Percentiles rank a stretch among this genome's conserved stretches.
phyloP scores from a whole-genome alignment of 768 basidiomycete genomes.

The Stropharia rugosoannulata region DNA sequence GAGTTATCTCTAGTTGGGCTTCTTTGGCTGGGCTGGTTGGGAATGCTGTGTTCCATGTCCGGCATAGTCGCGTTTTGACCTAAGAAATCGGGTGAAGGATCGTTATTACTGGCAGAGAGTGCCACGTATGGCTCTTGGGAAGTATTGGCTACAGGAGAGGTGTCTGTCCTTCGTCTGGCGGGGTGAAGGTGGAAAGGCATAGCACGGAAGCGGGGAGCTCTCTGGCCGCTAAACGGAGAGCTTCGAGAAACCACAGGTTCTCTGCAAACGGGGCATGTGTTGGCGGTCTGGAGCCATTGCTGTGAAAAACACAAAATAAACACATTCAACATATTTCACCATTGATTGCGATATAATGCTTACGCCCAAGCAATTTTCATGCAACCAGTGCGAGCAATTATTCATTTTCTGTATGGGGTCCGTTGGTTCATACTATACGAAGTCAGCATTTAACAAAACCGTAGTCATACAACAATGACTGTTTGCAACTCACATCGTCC shows the following conservation, averaged over 20 bases:
- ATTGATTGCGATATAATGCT: constrained; percentile 16
- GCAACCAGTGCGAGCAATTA: constrained; percentile 80
- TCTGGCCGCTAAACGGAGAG: not conserved
- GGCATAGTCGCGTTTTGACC: not conserved
- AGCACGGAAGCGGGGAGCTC: constrained; percentile 1
- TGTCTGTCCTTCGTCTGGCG: not conserved
- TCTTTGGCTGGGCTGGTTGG: not conserved
- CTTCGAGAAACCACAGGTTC: constrained; percentile 40
- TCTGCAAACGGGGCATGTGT: constrained; percentile 82
- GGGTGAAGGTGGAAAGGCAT: not conserved
- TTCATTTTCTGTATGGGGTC: constrained; percentile 66
- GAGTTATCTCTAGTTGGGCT: not conserved
- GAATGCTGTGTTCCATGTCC: not conserved
- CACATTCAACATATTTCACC: not conserved
- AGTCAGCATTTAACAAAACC: constrained; percentile 3
- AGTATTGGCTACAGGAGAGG: not conserved
- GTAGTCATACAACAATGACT: not conserved
- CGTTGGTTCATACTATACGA: constrained; percentile 54
- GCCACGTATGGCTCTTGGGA: not conserved
- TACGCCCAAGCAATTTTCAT: constrained; percentile 74
- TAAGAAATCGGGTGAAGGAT: not conserved
- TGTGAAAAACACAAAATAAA: constrained; percentile 24
- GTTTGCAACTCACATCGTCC: constrained; percentile 62
- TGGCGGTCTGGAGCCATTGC: constrained; percentile 81
- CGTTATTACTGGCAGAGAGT: not conserved